Evolutionary conservation across 495 filamentous ascomycete species (phyloP).

Genomic region (Letharia columbiana): DNA sequence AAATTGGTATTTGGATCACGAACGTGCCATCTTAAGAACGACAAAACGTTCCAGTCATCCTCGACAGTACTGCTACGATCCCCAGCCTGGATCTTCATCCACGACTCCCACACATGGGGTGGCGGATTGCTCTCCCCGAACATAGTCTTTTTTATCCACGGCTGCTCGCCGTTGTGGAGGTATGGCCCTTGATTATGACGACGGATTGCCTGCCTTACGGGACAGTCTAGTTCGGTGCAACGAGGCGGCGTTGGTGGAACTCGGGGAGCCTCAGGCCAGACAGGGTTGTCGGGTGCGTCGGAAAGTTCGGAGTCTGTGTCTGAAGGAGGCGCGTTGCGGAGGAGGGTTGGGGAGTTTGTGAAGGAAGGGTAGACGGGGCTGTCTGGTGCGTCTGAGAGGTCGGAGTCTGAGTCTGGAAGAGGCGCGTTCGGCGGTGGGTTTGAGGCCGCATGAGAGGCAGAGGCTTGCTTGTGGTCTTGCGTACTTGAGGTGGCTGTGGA

Average conservation of each 20-base stretch:
- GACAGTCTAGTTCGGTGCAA: background rate
- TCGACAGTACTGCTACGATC: background rate
- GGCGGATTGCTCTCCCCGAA: constrained; percentile 1
- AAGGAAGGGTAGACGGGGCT: background rate
- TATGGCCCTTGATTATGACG: background rate
- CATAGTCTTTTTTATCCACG: background rate
- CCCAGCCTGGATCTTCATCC: background rate
- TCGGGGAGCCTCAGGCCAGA: background rate
- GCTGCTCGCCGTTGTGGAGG: background rate
- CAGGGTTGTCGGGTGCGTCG: background rate
- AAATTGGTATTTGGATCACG: background rate
- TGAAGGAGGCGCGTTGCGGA: background rate
- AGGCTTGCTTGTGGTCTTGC: background rate
- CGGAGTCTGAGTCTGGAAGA: background rate
- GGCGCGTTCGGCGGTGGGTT: background rate
- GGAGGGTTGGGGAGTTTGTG: background rate
- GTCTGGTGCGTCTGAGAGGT: background rate
- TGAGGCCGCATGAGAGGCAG: background rate
- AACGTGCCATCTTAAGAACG: background rate
- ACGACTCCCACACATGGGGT: constrained; percentile 1
- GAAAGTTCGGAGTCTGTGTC: background rate
- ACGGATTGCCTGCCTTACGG: background rate
- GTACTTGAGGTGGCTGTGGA: background rate
- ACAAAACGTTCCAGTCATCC: background rate
- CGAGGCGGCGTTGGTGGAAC: background rate